These are phyloP conservation scores for Spathaspora hagerdaliae DNA, from an alignment of 805 yeast genomes.

Conservation along the genomic window DNA sequence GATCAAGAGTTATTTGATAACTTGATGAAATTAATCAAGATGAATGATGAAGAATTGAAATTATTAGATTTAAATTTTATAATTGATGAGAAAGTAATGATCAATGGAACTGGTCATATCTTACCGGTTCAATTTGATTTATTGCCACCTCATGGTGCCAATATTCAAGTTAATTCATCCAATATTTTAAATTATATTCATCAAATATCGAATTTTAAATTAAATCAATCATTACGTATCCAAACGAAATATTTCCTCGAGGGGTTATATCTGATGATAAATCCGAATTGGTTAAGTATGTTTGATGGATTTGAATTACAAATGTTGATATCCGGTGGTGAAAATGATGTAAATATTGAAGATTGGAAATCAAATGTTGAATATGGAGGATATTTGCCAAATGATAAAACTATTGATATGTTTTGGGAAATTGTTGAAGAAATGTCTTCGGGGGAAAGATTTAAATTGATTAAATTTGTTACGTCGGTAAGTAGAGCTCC, in stretches of 20 bases:
- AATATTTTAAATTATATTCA: constrained; percentile 75
- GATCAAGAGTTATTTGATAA: constrained; percentile 66
- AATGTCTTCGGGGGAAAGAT: constrained; percentile 57
- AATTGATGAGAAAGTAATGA: constrained; percentile 45
- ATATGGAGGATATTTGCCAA: constrained; percentile 47
- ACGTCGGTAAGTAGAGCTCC: constrained; percentile 94
- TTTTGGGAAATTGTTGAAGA: constrained; percentile 79
- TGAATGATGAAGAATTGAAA: constrained; percentile 54
- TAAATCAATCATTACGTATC: constrained; percentile 56
- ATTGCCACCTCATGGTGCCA: constrained; percentile 52
- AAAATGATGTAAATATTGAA: constrained; percentile 61
- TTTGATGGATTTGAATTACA: constrained; percentile 84
- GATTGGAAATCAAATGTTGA: constrained; percentile 65
- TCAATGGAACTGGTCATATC: constrained; percentile 17
- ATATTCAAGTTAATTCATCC: constrained; percentile 49
- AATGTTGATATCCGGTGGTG: constrained; percentile 76
- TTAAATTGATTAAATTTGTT: constrained; percentile 75
- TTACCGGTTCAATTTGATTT: constrained; percentile 42
- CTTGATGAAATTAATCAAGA: constrained; percentile 55
- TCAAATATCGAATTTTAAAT: constrained; percentile 71
- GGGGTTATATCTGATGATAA: constrained; percentile 68
- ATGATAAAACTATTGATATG: constrained; percentile 54
- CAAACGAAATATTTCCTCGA: constrained; percentile 62
- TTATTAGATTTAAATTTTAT: constrained; percentile 66
- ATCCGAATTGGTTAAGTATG: constrained; percentile 74